phyloP scores from a whole-genome alignment of 768 basidiomycete genomes.

The Serendipita vermifera region DNA sequence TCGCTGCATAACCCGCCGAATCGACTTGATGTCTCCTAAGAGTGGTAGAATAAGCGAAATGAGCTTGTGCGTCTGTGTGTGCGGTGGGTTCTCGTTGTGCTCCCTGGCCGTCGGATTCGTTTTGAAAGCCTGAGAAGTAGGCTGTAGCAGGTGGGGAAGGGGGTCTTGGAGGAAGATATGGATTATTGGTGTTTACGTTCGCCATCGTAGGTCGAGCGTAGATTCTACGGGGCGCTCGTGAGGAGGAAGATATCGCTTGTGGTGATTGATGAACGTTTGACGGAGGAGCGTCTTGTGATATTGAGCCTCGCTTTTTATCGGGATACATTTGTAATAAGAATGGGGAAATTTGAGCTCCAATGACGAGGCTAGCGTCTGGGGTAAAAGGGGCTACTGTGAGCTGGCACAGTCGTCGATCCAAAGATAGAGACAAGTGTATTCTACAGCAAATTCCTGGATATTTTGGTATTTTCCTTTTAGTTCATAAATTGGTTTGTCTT shows the following conservation, averaged over 20 bases:
- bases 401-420: too few species aligned
- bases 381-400: too few species aligned
- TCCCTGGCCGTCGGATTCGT: slow-evolving; percentile 20
- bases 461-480: too few species aligned
- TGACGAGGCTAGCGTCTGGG: too few species aligned
- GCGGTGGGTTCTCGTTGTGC: slow-evolving; percentile 37
- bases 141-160: slow-evolving; percentile 66
- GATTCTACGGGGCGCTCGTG: not conserved
- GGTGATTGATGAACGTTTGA: not conserved
- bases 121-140: slow-evolving; percentile 54
- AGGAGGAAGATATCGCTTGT: not conserved
- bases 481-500: too few species aligned
- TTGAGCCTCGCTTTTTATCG: not conserved
- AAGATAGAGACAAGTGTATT: too few species aligned
- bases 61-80: slow-evolving; percentile 49
- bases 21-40: slow-evolving; percentile 54
- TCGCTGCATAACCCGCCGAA: slow-evolving; percentile 17
- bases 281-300: not conserved
- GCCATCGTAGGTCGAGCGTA: not conserved
- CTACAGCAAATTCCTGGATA: too few species aligned
- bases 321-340: not conserved
- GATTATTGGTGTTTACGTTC: not conserved
- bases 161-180: not conserved
- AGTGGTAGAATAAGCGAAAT: slow-evolving; percentile 77
- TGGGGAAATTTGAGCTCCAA: too few species aligned